Evolutionary conservation across 768 basidiomycete genomes (phyloP), one percentile per base, ranked within the genome.

Genomic region (Pleurotus sapidus): DNA sequence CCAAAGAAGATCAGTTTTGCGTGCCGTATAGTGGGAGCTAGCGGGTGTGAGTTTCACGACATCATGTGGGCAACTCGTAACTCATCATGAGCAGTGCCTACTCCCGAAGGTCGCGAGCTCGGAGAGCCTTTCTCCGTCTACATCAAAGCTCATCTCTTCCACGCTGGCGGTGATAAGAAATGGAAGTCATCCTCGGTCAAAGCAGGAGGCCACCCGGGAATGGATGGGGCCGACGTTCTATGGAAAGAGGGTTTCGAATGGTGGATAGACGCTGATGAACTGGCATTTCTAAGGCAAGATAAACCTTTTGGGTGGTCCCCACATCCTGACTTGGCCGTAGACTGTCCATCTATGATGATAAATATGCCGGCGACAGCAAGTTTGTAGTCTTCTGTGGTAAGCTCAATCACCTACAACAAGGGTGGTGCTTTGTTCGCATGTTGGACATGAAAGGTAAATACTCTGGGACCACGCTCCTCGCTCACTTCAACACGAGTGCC

Each of bases 311-410:
- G 18, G 42, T 24, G 14, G 7, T 34, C 3, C 48, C 34, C 18
- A 56, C 51, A 14, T 51, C 5, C 50, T 53, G 25, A 40, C n/a
- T 27, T n/a, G 48, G 49, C 24, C 2, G 7, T 56, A 78, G 75
- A 56, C 65, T 78, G 3, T 59, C 70, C 20, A 63, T 78, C 4
- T 71, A 69, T 46, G 72, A 80, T 58, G 71, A 77, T 48, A 74
- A 74, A 59, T 72, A 76, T 56, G 76, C 76, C 27, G 70, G 64
- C 49, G 77, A 84, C 63, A 75, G 79, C 56, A 66, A 68, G 46
- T 60, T 84, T n/a, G 79, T 73, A 2, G 70, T 78, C 5, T 85
- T 84, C 63, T 82, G 83, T 64, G 80, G 77, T n/a, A 74, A 77
- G 9, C 60, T 86, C 30, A 72, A 71, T 25, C 68, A 78, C 56